Percentiles rank a stretch among this genome's conserved stretches.
These are phyloP conservation scores for Xylariomycetidae sp. DNA, from an alignment of 2,329 filamentous ascomycete genomes.

Conservation along the genomic window DNA sequence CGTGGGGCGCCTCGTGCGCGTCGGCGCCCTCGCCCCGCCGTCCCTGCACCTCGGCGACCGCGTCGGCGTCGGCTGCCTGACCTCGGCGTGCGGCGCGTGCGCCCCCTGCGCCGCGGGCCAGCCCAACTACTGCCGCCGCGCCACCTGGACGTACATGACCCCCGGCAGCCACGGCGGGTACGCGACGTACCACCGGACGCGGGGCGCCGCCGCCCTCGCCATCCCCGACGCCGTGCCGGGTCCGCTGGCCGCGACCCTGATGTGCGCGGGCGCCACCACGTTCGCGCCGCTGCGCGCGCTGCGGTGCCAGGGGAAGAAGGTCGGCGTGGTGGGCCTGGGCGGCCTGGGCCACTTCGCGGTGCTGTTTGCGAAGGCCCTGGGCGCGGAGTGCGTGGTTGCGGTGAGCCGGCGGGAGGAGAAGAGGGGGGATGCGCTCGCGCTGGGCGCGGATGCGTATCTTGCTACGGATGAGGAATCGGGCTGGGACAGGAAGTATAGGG, in stretches of 20 bases:
- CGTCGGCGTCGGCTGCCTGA: slow-evolving; percentile 44
- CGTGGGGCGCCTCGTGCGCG: slow-evolving; percentile 35
- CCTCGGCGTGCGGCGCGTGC: slow-evolving; percentile 34
- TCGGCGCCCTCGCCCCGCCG: slow-evolving; percentile 27
- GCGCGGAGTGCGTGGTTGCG: slow-evolving; percentile 47
- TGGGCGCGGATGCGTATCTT: slow-evolving; percentile 38
- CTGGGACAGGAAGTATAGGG: slow-evolving; percentile 44
- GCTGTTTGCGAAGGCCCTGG: slow-evolving; percentile 58
- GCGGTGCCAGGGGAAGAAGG: slow-evolving; percentile 56
- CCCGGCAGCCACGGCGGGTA: slow-evolving; percentile 49
- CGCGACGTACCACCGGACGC: slow-evolving; percentile 14
- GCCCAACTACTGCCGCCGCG: slow-evolving; percentile 18
- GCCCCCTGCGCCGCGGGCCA: slow-evolving; percentile 11
- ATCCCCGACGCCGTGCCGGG: slow-evolving; percentile 31
- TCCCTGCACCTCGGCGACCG: slow-evolving; percentile 44
- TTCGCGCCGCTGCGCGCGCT: slow-evolving; percentile 54
- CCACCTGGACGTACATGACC: slow-evolving; percentile 37
- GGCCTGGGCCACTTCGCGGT: slow-evolving; percentile 60
- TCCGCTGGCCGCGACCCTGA: slow-evolving; percentile 46
- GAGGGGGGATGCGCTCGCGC: slow-evolving; percentile 41
- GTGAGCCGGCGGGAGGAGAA: slow-evolving; percentile 45
- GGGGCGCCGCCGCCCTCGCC: slow-evolving; percentile 35
- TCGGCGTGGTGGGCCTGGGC: slow-evolving; percentile 59
- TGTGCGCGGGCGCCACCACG: slow-evolving; percentile 61
- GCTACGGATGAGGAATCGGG: slow-evolving; percentile 39